Percentiles rank a stretch among this genome's conserved stretches.
These are phyloP conservation scores for Aspergillus sp. DNA, from an alignment of 2,329 filamentous ascomycete species.

Conservation along the genomic window DNA sequence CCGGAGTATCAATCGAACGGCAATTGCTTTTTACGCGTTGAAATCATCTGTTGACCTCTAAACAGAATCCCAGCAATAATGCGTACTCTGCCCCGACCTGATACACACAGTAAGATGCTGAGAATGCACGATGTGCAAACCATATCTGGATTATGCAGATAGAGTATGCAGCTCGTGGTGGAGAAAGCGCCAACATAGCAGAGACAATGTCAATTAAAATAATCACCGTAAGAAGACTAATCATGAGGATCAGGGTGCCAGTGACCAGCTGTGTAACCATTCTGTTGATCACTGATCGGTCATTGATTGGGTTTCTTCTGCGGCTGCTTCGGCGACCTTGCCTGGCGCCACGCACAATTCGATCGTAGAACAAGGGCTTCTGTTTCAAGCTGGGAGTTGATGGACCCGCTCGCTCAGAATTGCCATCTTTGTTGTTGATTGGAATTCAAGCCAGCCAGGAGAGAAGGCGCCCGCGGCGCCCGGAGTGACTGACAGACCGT, in stretches of 20 bases:
- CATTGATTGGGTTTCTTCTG: neutral
- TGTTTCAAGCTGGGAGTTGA: constrained; percentile 18
- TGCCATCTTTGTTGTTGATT: constrained; percentile 9
- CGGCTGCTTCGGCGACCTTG: neutral
- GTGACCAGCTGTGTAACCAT: constrained; percentile 11
- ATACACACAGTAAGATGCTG: neutral
- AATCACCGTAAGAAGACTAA: constrained; percentile 18
- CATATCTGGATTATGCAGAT: constrained; percentile 9
- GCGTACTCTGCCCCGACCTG: constrained; percentile 9
- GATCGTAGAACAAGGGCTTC: neutral
- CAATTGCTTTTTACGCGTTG: neutral
- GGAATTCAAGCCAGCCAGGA: neutral
- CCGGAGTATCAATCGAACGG: constrained; percentile 2
- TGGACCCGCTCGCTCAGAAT: constrained; percentile 20
- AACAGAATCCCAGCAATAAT: constrained; percentile 3
- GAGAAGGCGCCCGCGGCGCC: neutral
- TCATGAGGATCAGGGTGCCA: constrained; percentile 1
- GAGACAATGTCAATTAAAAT: constrained; percentile 13
- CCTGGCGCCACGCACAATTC: constrained; percentile 17
- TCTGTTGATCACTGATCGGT: neutral
- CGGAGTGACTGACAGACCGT: constrained; percentile 7
- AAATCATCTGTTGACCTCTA: neutral
- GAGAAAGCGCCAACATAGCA: constrained; percentile 14
- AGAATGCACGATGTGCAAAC: neutral
- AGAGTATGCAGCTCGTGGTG: constrained; percentile 11